Evolutionary conservation across 148 eudicot species (phyloP).

Genomic region (Spergularia bocconei): DNA sequence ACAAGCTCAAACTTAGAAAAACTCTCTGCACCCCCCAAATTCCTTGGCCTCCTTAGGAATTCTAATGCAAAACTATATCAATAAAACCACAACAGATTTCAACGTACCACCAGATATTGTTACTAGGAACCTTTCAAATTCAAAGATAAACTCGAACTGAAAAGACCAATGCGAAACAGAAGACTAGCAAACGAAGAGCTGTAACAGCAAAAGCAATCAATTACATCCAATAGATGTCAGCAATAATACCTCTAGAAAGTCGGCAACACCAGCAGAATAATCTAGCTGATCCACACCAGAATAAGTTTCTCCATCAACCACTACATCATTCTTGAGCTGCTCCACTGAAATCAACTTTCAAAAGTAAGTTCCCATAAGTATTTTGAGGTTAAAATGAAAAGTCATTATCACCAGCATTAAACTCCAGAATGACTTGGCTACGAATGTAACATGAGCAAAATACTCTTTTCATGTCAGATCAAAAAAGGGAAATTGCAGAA

Average conservation of each 20-base stretch:
- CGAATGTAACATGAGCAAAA: not conserved
- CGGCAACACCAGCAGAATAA: slow-evolving; percentile 29
- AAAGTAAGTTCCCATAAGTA: slow-evolving; percentile 18
- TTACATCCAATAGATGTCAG: not conserved
- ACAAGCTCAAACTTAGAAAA: too few relatives aligned
- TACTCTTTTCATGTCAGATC: not conserved
- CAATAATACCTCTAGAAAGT: slow-evolving; percentile 46
- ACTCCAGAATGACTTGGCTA: not conserved
- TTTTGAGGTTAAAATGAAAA: not conserved
- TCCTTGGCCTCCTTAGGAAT: too few relatives aligned
- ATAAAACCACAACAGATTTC: too few relatives aligned
- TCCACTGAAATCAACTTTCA: slow-evolving; percentile 41
- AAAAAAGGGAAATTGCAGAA: too few relatives aligned
- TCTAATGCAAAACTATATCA: too few relatives aligned
- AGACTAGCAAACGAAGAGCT: not conserved
- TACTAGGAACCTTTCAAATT: too few relatives aligned
- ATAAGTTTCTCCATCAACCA: slow-evolving; percentile 33
- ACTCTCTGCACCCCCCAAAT: too few relatives aligned
- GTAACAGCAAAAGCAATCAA: not conserved
- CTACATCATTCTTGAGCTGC: slow-evolving; percentile 23
- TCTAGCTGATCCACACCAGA: slow-evolving; percentile 39
- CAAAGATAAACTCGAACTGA: not conserved
- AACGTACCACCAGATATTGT: too few relatives aligned
- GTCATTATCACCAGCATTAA: not conserved
- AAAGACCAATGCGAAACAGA: not conserved